phyloP scores from a whole-genome alignment of 495 filamentous ascomycete genomes.

The Annulohypoxylon stygium region DNA sequence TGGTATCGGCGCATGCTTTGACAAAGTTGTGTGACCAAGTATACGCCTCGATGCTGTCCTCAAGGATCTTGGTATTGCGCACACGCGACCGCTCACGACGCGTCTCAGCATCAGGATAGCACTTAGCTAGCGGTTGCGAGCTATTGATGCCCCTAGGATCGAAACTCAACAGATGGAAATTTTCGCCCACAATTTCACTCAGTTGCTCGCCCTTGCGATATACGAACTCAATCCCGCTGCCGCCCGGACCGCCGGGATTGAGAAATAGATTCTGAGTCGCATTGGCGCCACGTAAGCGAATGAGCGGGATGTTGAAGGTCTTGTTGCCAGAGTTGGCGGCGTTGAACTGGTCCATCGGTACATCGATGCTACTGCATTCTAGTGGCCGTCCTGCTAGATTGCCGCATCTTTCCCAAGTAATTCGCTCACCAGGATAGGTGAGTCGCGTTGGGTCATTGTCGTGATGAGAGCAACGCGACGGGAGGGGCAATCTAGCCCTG shows the following conservation, averaged over 20 bases:
- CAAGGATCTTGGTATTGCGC: conserved; percentile 43
- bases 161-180: conserved; percentile 60
- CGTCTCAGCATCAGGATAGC: conserved; percentile 52
- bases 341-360: conserved; percentile 63
- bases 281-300: conserved; percentile 56
- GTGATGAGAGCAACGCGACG: neutral
- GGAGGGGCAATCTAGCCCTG: conserved; percentile 2
- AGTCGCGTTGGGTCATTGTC: neutral
- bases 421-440: conserved; percentile 53
- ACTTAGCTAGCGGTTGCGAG: conserved; percentile 54
- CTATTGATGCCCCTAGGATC: conserved; percentile 62
- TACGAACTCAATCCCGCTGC: conserved; percentile 55
- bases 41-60: conserved; percentile 58
- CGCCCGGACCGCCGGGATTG: conserved; percentile 63
- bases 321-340: conserved; percentile 44
- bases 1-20: conserved; percentile 57
- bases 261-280: conserved; percentile 59
- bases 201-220: conserved; percentile 52
- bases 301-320: conserved; percentile 59
- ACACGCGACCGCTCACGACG: conserved; percentile 47
- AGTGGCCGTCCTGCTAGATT: conserved; percentile 47
- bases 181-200: conserved; percentile 56
- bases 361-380: conserved; percentile 56
- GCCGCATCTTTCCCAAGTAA: conserved; percentile 58
- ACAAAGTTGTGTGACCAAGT: conserved; percentile 56